These are phyloP conservation scores for Cephaloascus fragrans DNA, from an alignment of 805 yeast genomes.

Conservation along the genomic window DNA sequence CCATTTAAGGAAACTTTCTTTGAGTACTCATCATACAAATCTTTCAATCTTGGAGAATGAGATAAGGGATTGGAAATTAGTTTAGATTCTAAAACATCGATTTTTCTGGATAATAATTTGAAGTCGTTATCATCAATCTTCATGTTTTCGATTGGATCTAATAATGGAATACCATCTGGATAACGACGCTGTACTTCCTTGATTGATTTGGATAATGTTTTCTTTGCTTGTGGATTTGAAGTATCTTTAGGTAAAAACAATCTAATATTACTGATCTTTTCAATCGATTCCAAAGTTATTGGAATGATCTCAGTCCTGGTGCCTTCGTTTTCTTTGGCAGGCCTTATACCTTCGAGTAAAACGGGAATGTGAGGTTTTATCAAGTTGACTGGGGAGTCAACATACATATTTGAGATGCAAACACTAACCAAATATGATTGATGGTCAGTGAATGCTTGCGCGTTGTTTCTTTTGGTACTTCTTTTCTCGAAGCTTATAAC, in stretches of 20 bases:
- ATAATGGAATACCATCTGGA: conserved; percentile 83
- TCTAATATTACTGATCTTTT: conserved; percentile 69
- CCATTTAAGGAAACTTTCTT: conserved; percentile 52
- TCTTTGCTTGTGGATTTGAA: conserved; percentile 44
- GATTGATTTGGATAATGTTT: conserved; percentile 58
- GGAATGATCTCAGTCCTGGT: conserved; percentile 74
- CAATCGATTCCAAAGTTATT: conserved; percentile 70
- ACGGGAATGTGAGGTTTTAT: conserved; percentile 68
- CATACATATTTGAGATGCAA: conserved; percentile 65
- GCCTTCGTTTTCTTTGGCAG: conserved; percentile 65
- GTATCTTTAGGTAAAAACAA: conserved; percentile 72
- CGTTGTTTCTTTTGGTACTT: conserved; percentile 45
- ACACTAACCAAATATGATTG: conserved; percentile 86
- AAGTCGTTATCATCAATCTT: conserved; percentile 81
- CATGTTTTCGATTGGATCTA: conserved; percentile 91
- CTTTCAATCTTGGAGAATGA: conserved; percentile 49
- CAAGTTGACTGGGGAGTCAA: conserved; percentile 76
- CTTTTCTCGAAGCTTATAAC: conserved; percentile 73
- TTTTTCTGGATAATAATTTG: conserved; percentile 57
- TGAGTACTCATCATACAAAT: conserved; percentile 55
- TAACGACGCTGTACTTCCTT: conserved; percentile 74
- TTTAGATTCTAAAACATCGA: conserved; percentile 74
- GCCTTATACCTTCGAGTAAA: conserved; percentile 85
- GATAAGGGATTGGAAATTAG: conserved; percentile 60
- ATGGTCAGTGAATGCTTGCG: conserved; percentile 64